phyloP scores from a whole-genome alignment of 2,329 filamentous ascomycete species.

The Biscogniauxia mediterranea region DNA sequence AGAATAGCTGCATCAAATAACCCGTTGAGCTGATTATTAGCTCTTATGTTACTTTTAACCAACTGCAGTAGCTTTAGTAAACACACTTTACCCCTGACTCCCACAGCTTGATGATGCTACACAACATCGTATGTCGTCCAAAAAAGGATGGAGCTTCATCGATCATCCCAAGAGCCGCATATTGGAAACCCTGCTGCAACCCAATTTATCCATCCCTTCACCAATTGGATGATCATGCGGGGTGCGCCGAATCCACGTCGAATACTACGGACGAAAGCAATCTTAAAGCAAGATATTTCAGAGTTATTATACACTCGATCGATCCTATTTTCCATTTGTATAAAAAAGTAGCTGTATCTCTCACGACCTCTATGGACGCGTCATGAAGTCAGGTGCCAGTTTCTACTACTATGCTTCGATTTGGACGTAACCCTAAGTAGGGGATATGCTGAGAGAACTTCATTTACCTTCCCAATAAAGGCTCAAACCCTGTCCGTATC shows the following conservation, averaged over 20 bases:
- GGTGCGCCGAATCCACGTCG: conserved; percentile 10
- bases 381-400: neutral
- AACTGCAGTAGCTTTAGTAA: conserved; percentile 1
- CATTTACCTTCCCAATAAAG: neutral
- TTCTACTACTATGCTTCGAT: neutral
- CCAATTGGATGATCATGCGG: conserved; percentile 12
- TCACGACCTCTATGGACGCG: neutral
- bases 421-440: neutral
- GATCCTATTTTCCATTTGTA: neutral
- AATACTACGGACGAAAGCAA: conserved; percentile 15
- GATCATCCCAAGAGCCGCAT: conserved; percentile 13
- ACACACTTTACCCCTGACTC: conserved; percentile 4
- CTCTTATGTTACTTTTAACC: neutral
- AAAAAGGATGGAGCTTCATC: conserved; percentile 8
- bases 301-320: neutral
- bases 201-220: conserved; percentile 21
- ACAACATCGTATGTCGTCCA: conserved; percentile 8
- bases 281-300: conserved; percentile 15
- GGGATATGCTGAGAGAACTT: neutral
- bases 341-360: neutral
- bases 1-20: neutral
- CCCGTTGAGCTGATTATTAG: neutral
- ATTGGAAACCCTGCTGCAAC: conserved; percentile 11
- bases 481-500: neutral
- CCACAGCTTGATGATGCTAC: conserved; percentile 1